Base-by-base conservation (phyloP, 345 rosid species). In the Salix koriyanagi region DNA sequence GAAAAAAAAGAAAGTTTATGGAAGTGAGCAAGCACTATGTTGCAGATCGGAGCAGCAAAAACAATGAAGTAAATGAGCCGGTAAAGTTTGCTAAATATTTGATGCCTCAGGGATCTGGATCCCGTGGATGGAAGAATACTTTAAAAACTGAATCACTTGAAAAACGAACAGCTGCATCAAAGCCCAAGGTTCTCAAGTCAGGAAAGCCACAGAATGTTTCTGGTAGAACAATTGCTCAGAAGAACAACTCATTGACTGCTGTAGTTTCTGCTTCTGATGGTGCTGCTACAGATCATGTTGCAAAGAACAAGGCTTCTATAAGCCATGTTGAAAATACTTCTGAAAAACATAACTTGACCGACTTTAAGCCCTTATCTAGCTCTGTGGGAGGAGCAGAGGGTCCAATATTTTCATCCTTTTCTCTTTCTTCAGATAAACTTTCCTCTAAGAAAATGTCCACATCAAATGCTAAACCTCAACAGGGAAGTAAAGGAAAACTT, bases 1-100 rank as follows among this genome's bases (percentile, higher is more conserved):
- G 99, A 76, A 96, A 94, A 87, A 96, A 91, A 79, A 87, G 93
- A 82, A 96, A 96, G 84, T 94, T 94, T 79, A 96, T 96, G 98
- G 98, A 96, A 54, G 99, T 96, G 65, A 94, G 99, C 89, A 92
- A 90, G 81, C 99, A 94, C 78, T 94, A 91, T 66, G 87, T 86
- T 82, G 89, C 88, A 56, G 91, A 84, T 80, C 79, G 85, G 39
- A 81, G 82, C 77, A 76, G 79, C 66, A 86, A 84, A 84, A 79
- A 73, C 37, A 82, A 77, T 32, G 90, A 87, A 76, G 56, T 87
- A 64, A 89, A 84, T 79, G 97, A 89, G 78, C 84, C 94, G 1
- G 81, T 80, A 37, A 93, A 91, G 85, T 86, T 88, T 85, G 56
- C 91, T 10, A 91, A 88, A 81, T 77, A 89, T 76, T 73, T 86